Evolutionary conservation across 768 basidiomycete species (phyloP).

Genomic region (Serendipita sp.): DNA sequence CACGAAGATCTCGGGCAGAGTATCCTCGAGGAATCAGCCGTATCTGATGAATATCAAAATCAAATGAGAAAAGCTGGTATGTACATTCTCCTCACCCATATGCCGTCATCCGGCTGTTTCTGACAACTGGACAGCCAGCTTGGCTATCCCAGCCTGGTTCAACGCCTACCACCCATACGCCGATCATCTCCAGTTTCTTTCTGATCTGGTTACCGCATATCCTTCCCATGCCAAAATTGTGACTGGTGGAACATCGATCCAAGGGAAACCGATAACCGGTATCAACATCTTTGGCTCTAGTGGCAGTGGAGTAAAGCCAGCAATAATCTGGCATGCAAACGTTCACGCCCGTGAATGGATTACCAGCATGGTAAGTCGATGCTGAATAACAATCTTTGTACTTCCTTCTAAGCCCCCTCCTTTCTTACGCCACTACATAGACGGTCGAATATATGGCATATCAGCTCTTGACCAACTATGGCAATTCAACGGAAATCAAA

Average conservation of each 20-base stretch:
- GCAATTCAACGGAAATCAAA: constrained; percentile 3
- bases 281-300: neutral
- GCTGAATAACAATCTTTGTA: neutral
- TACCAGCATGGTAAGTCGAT: neutral
- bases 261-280: neutral
- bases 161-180: constrained; percentile 4
- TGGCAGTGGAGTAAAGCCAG: neutral
- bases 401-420: neutral
- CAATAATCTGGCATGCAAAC: constrained; percentile 1
- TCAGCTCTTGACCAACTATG: neutral
- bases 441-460: constrained; percentile 4
- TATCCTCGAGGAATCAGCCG: neutral
- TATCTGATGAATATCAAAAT: neutral
- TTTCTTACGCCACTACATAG: neutral
- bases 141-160: neutral
- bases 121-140: neutral
- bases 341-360: constrained; percentile 3
- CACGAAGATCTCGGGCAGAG: neutral
- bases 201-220: neutral
- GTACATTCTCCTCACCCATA: neutral
- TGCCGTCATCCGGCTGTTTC: neutral
- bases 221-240: neutral
- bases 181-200: neutral
- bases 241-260: neutral
- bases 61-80: neutral